Evolutionary conservation across 495 filamentous ascomycete genomes (phyloP).

Genomic region (Endocarpon pusillum): DNA sequence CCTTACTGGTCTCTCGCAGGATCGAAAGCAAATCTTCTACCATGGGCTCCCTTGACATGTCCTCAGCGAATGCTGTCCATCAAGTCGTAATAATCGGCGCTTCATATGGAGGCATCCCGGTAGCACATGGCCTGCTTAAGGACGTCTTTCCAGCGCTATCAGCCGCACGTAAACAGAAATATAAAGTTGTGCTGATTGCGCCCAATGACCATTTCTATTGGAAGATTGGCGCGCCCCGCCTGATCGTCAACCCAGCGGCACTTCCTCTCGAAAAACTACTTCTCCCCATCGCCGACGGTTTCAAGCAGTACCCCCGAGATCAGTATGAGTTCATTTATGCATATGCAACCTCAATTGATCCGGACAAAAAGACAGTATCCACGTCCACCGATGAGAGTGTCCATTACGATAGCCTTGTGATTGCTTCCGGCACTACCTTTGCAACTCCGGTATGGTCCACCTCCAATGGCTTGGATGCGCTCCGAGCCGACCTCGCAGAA

Average conservation of each 20-base stretch:
- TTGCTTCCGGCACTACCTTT: constrained; percentile 18
- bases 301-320: constrained; percentile 15
- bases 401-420: constrained; percentile 19
- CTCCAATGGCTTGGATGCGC: constrained; percentile 10
- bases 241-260: constrained; percentile 24
- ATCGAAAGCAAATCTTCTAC: too few species aligned
- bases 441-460: constrained; percentile 15
- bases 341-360: constrained; percentile 13
- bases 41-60: not conserved
- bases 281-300: constrained; percentile 21
- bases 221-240: constrained; percentile 37
- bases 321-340: constrained; percentile 21
- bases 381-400: constrained; percentile 10
- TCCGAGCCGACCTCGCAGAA: constrained; percentile 10
- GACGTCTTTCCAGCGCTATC: constrained; percentile 18
- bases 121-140: constrained; percentile 33
- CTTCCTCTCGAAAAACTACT: constrained; percentile 30
- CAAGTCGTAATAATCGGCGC: constrained; percentile 37
- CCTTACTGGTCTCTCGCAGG: not conserved
- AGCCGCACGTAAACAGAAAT: constrained; percentile 10
- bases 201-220: constrained; percentile 38
- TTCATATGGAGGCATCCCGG: constrained; percentile 31
- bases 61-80: constrained; percentile 3
- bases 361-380: constrained; percentile 10
- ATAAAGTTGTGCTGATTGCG: constrained; percentile 23